Evolutionary conservation across 305 asterid species (phyloP).

Genomic region (Euphrasia arctica): DNA sequence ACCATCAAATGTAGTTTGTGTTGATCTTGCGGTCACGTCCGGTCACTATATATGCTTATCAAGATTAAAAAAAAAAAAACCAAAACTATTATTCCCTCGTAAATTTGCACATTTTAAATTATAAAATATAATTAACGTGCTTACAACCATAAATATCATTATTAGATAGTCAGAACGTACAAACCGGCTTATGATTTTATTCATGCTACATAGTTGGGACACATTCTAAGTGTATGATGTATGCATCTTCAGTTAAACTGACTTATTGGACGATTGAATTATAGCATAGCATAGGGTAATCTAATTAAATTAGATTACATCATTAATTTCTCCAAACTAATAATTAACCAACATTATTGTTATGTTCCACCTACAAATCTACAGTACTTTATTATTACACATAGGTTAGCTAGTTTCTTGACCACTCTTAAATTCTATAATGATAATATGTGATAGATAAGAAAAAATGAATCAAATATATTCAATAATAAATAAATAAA

Average conservation of each 20-base stretch:
- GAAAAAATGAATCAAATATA: too few relatives aligned
- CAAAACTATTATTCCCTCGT: too few relatives aligned
- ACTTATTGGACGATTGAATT: too few relatives aligned
- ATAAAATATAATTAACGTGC: too few relatives aligned
- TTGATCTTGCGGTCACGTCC: slow-evolving; percentile 23
- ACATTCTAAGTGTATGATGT: too few relatives aligned
- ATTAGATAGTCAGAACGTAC: not conserved
- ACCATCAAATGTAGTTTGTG: slow-evolving; percentile 17
- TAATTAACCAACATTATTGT: slow-evolving; percentile 15
- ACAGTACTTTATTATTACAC: slow-evolving; percentile 2
- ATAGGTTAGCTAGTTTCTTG: not conserved
- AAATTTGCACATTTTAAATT: too few relatives aligned
- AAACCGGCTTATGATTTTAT: too few relatives aligned
- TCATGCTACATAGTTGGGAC: too few relatives aligned
- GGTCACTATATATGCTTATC: slow-evolving; percentile 15
- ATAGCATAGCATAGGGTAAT: not conserved
- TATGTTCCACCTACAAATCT: slow-evolving; percentile 15
- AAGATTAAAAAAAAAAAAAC: not conserved
- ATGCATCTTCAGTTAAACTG: too few relatives aligned
- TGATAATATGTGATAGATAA: too few relatives aligned
- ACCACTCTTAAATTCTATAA: not conserved
- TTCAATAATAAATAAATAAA: too few relatives aligned
- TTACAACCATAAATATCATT: too few relatives aligned
- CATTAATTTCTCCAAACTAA: not conserved
- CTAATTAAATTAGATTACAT: not conserved